Evolutionary conservation across 257 asterid genomes (phyloP).

Genomic region (Jacaranda mimosifolia): DNA sequence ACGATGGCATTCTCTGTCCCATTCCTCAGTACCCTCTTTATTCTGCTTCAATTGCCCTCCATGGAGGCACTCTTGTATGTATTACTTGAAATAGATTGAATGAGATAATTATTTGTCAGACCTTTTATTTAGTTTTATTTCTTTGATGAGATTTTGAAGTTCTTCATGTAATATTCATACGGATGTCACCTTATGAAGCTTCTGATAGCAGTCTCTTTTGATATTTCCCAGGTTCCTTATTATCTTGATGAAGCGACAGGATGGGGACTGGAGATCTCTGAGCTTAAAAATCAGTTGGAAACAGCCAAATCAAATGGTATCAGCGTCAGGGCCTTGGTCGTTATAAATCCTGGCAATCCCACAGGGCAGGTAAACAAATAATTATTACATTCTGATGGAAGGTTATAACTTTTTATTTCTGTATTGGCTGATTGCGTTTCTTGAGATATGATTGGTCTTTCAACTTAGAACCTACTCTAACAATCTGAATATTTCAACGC

Average conservation of each 20-base stretch:
- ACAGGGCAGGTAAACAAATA: conserved; percentile 85
- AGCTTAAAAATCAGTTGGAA: conserved; percentile 84
- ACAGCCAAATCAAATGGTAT: conserved; percentile 80
- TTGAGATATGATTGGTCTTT: background rate
- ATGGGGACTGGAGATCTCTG: conserved; percentile 92
- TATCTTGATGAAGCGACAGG: conserved; percentile 96
- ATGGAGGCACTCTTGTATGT: conserved; percentile 96
- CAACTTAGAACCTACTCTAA: background rate
- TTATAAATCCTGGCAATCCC: conserved; percentile 98
- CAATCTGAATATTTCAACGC: conserved; percentile 27
- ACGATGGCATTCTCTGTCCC: conserved; percentile 96
- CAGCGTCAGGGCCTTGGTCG: conserved; percentile 85
- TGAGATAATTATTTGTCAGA: background rate
- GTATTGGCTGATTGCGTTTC: background rate
- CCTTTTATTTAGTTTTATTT: background rate
- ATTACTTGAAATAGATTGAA: background rate
- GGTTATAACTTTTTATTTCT: background rate
- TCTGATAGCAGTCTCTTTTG: background rate
- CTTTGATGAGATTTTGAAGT: background rate
- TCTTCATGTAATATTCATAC: background rate
- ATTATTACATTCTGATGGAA: background rate
- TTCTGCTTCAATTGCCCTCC: conserved; percentile 81
- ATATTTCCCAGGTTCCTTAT: conserved; percentile 78
- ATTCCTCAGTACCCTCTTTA: conserved; percentile 97
- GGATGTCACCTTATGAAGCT: background rate